Base-by-base conservation (phyloP, 768 basidiomycete genomes). In the Postia placenta region DNA sequence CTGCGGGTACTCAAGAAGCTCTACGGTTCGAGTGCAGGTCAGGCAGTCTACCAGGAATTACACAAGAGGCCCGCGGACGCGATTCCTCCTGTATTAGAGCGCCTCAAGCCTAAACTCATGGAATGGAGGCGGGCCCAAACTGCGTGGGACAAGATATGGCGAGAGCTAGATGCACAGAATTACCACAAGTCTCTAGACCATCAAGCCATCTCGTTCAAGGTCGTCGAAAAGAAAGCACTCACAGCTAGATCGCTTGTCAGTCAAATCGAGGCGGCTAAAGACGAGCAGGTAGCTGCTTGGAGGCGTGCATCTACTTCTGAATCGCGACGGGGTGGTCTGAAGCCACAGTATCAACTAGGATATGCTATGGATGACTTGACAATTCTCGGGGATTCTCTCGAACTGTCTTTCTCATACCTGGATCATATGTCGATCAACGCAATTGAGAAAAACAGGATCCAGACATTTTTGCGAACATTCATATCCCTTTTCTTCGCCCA, bases 131-230 rank as follows among this genome's bases (percentile, higher is more conserved):
- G 92, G 19, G 95, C 92, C 15, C 92, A 96, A 64, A 69, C 92
- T 45, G 96, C 96, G 68, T 99, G 96, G 96, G 97, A 97, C 70
- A 90, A 95, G 65, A 88, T 97, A 45, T 99, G 96, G 96, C 73
- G 94, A 44, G 95, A 96, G 69, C 91, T 95, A 24, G 92, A 98
- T 58, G 89, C 90, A 23, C 77, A 89, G 58, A 98, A 98, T 68
- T 97, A 89, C 62, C 79, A 83, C 68, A 93, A 92, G 73, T 86
- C 88, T 45, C 75, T 98, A 59, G 95, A 99, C 63, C 91, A 95
- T 60, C 92, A 94, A 64, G 89, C 84, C 7, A 87, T 95, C 62
- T 78, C 79, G 43, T 97, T 94, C 80, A 94, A 93, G 72, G 74
- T 79, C 28, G 77, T 75, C 30, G 96, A 99, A 71, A 97, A 97